Evolutionary conservation across 106 monocot species (phyloP).

Genomic region (Allium sativum): DNA sequence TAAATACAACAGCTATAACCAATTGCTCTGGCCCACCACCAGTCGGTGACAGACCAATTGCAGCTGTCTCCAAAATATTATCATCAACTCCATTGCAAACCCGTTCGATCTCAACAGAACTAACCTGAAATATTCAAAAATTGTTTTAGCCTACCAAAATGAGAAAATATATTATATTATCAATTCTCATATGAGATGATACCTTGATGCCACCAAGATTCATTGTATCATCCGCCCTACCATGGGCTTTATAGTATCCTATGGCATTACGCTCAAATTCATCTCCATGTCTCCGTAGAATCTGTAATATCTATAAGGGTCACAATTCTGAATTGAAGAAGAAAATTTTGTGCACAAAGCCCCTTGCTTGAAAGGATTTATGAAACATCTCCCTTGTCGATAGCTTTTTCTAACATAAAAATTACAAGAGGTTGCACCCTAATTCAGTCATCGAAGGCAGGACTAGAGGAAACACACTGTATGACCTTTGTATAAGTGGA

Average conservation of each 20-base stretch:
- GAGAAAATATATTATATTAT: neutral
- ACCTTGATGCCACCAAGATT: slow-evolving; percentile 99
- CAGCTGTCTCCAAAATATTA: slow-evolving; percentile 76
- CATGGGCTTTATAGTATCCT: slow-evolving; percentile 89
- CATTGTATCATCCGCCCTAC: slow-evolving; percentile 98
- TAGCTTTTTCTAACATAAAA: too few species aligned
- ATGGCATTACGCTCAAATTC: slow-evolving; percentile 63
- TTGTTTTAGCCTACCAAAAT: neutral
- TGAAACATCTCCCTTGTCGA: too few species aligned
- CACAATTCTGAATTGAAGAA: too few species aligned
- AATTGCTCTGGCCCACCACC: slow-evolving; percentile 89
- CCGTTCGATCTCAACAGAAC: slow-evolving; percentile 88
- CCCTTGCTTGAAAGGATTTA: too few species aligned
- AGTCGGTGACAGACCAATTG: slow-evolving; percentile 72
- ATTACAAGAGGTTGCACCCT: too few species aligned
- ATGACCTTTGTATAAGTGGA: too few species aligned
- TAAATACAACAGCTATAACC: slow-evolving; percentile 71
- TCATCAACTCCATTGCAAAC: slow-evolving; percentile 65
- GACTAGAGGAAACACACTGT: too few species aligned
- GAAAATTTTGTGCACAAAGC: too few species aligned
- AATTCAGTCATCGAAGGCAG: too few species aligned
- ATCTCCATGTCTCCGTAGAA: slow-evolving; percentile 91
- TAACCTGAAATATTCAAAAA: slow-evolving; percentile 32
- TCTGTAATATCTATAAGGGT: slow-evolving; percentile 19
- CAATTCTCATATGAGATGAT: neutral